phyloP scores from a whole-genome alignment of 2,329 filamentous ascomycete genomes.

The Cadophora luteo-olivacea region DNA sequence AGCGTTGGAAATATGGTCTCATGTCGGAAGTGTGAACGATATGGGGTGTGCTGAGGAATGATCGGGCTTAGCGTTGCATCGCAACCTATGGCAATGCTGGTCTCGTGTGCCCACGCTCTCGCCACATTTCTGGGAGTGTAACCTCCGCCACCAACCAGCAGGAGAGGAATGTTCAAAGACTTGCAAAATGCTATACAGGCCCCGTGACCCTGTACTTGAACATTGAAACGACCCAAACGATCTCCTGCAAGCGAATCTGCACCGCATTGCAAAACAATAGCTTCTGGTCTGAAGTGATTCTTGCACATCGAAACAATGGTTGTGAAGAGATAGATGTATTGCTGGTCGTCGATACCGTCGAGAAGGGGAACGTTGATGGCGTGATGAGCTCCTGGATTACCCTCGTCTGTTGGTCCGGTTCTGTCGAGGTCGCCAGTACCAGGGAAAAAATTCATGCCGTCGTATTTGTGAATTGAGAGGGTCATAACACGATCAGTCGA shows the following conservation, averaged over 20 bases:
- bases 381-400: slow-evolving; percentile 88
- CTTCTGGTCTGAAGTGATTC: slow-evolving; percentile 83
- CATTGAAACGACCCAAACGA: slow-evolving; percentile 91
- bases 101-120: slow-evolving; percentile 96
- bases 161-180: slow-evolving; percentile 76
- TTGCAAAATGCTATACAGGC: slow-evolving; percentile 92
- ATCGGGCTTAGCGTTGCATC: slow-evolving; percentile 72
- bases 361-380: slow-evolving; percentile 89
- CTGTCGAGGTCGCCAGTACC: slow-evolving; percentile 88
- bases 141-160: slow-evolving; percentile 92
- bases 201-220: slow-evolving; percentile 94
- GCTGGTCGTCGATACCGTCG: slow-evolving; percentile 89
- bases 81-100: slow-evolving; percentile 82
- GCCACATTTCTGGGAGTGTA: slow-evolving; percentile 98
- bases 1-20: slow-evolving; percentile 88
- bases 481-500: slow-evolving; percentile 91
- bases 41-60: slow-evolving; percentile 82
- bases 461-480: slow-evolving; percentile 96
- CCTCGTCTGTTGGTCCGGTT: slow-evolving; percentile 81
- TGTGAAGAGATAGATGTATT: slow-evolving; percentile 87
- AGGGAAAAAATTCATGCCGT: slow-evolving; percentile 83
- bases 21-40: slow-evolving; percentile 86
- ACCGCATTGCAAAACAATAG: slow-evolving; percentile 94
- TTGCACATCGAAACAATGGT: slow-evolving; percentile 80
- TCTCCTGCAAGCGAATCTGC: slow-evolving; percentile 95